Evolutionary conservation across 768 basidiomycete genomes (phyloP).

Genomic region (Macrolepiota albuminosa): DNA sequence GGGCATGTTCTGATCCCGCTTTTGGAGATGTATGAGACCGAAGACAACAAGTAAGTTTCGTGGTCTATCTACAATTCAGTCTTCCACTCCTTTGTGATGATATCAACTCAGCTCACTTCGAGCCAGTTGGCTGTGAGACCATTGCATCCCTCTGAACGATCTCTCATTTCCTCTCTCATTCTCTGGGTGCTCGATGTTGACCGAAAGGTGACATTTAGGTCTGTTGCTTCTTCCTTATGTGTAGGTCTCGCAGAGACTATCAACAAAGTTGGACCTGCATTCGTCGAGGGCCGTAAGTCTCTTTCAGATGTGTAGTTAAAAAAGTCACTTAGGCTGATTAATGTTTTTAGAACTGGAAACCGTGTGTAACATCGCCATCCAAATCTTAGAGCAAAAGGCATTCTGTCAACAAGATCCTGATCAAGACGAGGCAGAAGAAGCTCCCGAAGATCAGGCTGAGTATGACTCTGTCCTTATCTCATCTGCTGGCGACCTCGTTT

Average conservation of each 20-base stretch:
- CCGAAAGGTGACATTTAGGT: conserved; percentile 40
- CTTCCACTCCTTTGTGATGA: conserved; percentile 36
- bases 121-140: conserved; percentile 60
- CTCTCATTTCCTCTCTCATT: conserved; percentile 7
- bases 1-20: conserved; percentile 69
- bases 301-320: not conserved
- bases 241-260: conserved; percentile 88
- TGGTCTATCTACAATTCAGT: conserved; percentile 6
- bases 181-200: conserved; percentile 15
- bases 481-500: conserved; percentile 91
- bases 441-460: conserved; percentile 88
- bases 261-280: conserved; percentile 85
- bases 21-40: conserved; percentile 85
- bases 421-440: conserved; percentile 82
- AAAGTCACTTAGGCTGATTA: conserved; percentile 7
- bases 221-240: conserved; percentile 85
- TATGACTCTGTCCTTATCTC: conserved; percentile 95
- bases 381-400: conserved; percentile 91
- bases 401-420: conserved; percentile 96
- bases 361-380: conserved; percentile 75
- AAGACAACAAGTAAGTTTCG: conserved; percentile 90
- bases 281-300: conserved; percentile 71
- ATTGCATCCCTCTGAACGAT: conserved; percentile 34
- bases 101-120: conserved; percentile 78
- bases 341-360: conserved; percentile 55